A percentile compares a stretch with the other conserved stretches of the same genome.
Conservation (phyloP, 1,284 basidiomycete genomes). For the Apiotrichum porosum region DNA sequence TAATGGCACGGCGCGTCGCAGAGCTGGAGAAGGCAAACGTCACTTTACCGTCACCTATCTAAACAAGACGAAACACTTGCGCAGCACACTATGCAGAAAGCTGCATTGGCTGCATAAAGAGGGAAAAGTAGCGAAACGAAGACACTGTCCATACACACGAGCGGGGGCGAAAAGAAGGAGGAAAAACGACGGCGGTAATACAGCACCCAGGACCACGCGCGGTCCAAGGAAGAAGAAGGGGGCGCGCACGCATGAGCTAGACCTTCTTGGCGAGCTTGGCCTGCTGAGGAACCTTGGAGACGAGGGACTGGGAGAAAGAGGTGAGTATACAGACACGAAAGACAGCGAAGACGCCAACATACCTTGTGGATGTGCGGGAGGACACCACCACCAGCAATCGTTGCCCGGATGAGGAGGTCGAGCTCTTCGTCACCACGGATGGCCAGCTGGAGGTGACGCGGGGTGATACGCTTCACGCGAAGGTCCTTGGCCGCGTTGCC, state of each 20-base stretch:
- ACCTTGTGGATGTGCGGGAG: slow-evolving; percentile 97
- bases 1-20: slow-evolving; percentile 19
- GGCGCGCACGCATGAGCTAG: not conserved
- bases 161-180: too few species aligned
- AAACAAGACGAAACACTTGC: not conserved
- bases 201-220: not conserved
- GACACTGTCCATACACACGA: slow-evolving; percentile 8
- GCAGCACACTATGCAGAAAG: not conserved
- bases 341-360: slow-evolving; percentile 35
- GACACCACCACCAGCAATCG: slow-evolving; percentile 76
- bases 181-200: slow-evolving; percentile 2
- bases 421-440: slow-evolving; percentile 86
- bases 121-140: slow-evolving; percentile 11
- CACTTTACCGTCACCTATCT: not conserved
- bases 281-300: slow-evolving; percentile 25
- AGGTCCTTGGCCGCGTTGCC: slow-evolving; percentile 97
- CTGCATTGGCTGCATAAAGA: not conserved
- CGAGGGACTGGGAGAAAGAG: slow-evolving; percentile 31
- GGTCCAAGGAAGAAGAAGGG: not conserved
- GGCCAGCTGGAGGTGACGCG: slow-evolving; percentile 62
- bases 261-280: slow-evolving; percentile 7
- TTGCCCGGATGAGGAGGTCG: slow-evolving; percentile 54
- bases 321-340: too few species aligned
- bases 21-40: not conserved
- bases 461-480: slow-evolving; percentile 92